Conservation (phyloP, 2,329 filamentous ascomycete genomes). For the Mycosphaerella arachidis region DNA sequence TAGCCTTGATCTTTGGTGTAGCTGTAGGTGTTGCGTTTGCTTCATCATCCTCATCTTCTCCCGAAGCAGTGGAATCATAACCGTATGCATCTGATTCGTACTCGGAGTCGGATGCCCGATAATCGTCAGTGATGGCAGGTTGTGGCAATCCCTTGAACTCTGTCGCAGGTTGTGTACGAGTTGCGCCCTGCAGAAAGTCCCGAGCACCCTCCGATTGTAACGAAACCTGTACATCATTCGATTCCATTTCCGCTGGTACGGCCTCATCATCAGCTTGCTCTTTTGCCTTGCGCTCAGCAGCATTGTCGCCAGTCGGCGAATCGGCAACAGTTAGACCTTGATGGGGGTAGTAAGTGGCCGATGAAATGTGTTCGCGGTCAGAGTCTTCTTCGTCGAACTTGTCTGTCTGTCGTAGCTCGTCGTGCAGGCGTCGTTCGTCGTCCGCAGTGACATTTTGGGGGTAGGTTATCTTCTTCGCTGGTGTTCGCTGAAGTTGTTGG, state of each 20-base stretch:
- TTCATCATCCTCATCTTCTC: constrained; percentile 44
- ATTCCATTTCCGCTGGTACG: neutral
- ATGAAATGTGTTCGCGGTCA: constrained; percentile 81
- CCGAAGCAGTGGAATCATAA: constrained; percentile 52
- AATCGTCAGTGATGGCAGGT: constrained; percentile 14
- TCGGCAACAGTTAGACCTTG: constrained; percentile 50
- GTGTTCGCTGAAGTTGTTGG: constrained; percentile 45
- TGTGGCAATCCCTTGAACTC: constrained; percentile 18
- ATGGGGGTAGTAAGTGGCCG: constrained; percentile 76
- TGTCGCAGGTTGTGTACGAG: constrained; percentile 21
- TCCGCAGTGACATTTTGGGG: constrained; percentile 22
- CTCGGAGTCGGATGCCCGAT: constrained; percentile 36
- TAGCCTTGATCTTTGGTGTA: constrained; percentile 29
- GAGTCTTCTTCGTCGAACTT: constrained; percentile 57
- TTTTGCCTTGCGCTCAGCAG: constrained; percentile 21
- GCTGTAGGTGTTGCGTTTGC: constrained; percentile 25
- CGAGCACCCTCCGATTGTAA: constrained; percentile 57
- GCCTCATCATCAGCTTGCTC: constrained; percentile 6
- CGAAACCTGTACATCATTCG: constrained; percentile 58
- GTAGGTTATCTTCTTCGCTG: constrained; percentile 43
- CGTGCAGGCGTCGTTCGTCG: constrained; percentile 13
- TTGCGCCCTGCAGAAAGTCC: constrained; percentile 56
- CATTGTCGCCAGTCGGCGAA: constrained; percentile 28
- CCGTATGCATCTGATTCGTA: constrained; percentile 37
- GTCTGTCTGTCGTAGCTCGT: constrained; percentile 13